Evolutionary conservation across 2,329 filamentous ascomycete genomes (phyloP).

Genomic region (Cercospora sesami): DNA sequence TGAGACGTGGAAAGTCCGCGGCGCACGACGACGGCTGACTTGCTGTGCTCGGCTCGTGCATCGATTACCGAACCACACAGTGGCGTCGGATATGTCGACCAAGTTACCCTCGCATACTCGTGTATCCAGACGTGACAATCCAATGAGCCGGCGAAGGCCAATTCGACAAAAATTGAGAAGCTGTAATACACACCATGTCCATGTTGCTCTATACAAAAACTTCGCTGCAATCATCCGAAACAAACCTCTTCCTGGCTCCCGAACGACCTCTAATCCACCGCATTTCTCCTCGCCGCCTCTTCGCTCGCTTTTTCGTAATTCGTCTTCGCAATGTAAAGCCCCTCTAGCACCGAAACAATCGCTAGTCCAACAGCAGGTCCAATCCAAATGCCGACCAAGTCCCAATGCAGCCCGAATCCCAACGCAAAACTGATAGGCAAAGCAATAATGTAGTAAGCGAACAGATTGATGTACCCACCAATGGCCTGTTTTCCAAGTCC

Average conservation of each 20-base stretch:
- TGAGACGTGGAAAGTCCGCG: neutral
- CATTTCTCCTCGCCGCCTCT: constrained; percentile 60
- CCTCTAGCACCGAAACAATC: constrained; percentile 59
- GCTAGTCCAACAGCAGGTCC: constrained; percentile 63
- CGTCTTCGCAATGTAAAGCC: constrained; percentile 55
- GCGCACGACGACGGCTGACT: neutral
- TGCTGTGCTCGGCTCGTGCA: constrained; percentile 13
- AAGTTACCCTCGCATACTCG: neutral
- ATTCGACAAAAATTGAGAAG: neutral
- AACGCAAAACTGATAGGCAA: constrained; percentile 79
- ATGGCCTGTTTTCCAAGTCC: constrained; percentile 87
- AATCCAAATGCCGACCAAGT: constrained; percentile 76
- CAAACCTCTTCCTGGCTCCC: neutral
- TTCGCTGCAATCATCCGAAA: neutral
- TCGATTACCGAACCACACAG: neutral
- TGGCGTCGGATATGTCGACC: neutral
- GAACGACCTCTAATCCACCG: constrained; percentile 7
- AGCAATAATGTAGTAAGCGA: constrained; percentile 81
- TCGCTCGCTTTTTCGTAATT: constrained; percentile 62
- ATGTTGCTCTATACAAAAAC: neutral
- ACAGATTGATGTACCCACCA: constrained; percentile 83
- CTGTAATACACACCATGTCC: neutral
- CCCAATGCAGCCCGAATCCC: constrained; percentile 75
- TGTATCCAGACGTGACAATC: neutral
- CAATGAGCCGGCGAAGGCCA: neutral